Evolutionary conservation across 139 green algal genomes (phyloP).

Genomic region (Chlorella sorokiniana): DNA sequence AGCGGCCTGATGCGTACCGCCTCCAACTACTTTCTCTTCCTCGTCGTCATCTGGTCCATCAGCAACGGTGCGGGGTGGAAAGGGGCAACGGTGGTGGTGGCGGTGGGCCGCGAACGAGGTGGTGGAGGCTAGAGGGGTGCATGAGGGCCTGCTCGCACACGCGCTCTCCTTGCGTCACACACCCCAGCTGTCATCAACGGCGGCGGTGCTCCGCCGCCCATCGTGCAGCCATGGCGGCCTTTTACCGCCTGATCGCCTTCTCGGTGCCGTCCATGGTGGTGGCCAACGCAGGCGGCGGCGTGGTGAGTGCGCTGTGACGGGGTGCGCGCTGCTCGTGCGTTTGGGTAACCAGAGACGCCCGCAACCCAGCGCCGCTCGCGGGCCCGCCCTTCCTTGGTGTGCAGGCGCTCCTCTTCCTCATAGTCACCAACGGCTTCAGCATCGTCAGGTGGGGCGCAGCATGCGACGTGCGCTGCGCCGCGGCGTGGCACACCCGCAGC

Average conservation of each 20-base stretch:
- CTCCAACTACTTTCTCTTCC: constrained; percentile 53
- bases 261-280: constrained; percentile 42
- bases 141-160: too few relatives aligned
- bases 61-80: constrained; percentile 23
- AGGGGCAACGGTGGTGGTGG: background rate
- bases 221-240: constrained; percentile 30
- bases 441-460: constrained; percentile 53
- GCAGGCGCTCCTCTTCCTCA: constrained; percentile 52
- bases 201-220: background rate
- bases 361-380: background rate
- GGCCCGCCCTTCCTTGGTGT: background rate
- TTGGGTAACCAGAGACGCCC: background rate
- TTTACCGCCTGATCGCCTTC: constrained; percentile 68
- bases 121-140: too few relatives aligned
- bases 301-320: background rate
- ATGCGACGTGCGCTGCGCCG: background rate
- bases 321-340: background rate
- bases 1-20: constrained; percentile 39
- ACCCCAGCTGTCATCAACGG: background rate
- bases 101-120: background rate
- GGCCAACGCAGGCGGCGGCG: constrained; percentile 29
- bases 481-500: background rate
- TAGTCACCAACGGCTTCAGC: constrained; percentile 73
- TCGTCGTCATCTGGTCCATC: constrained; percentile 27
- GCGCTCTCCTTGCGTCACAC: background rate